Base-by-base conservation (phyloP, 2,329 filamentous ascomycete species). In the Fusarium sp. region DNA sequence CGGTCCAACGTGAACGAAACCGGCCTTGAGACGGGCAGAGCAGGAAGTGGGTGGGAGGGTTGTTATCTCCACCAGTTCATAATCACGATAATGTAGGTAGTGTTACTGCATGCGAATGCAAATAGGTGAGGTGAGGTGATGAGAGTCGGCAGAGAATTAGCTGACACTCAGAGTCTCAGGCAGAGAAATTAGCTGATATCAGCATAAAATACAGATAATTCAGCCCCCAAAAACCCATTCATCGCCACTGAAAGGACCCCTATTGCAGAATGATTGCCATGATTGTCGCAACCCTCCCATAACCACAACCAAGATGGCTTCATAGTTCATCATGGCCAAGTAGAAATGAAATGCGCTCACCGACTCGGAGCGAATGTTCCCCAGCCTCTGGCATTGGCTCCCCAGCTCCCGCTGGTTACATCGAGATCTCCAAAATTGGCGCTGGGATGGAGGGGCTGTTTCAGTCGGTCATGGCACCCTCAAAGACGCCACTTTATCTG, bases 351-450 rank as follows among this genome's bases (percentile, higher is more conserved):
- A 34, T 25, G 25, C 36, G n/a, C 52, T 68, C 55, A 69, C 67
- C 67, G 67, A 70, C 62, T 56, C 59, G 64, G 62, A 65, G 47
- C 65, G 64, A 67, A 68, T 25, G 55, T 60, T 68, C 65, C 54
- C 62, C 56, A 52, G 46, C 53, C 36, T 43, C 44, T 35, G 28
- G 40, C 15, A 43, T 43, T 43, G 40, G 40, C 40, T 31, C 26
- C 24, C 6, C n/a, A 12, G n/a, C 24, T 22, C 2, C 38, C 22
- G 39, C 39, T 11, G 15, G 43, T 42, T 38, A 26, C 62, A 65
- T 65, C 62, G 53, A 58, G 62, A 65, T 65, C 31, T 32, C 4
- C 31, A 44, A 39, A 40, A 19, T 32, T 32, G 10, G 31, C 28
- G 28, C 28, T 29, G 28, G 11, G 13, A 24, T 29, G 44, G 40